These are phyloP conservation scores for Purpureocillium lavendulum DNA, from an alignment of 2,329 filamentous ascomycete genomes.

Conservation along the genomic window DNA sequence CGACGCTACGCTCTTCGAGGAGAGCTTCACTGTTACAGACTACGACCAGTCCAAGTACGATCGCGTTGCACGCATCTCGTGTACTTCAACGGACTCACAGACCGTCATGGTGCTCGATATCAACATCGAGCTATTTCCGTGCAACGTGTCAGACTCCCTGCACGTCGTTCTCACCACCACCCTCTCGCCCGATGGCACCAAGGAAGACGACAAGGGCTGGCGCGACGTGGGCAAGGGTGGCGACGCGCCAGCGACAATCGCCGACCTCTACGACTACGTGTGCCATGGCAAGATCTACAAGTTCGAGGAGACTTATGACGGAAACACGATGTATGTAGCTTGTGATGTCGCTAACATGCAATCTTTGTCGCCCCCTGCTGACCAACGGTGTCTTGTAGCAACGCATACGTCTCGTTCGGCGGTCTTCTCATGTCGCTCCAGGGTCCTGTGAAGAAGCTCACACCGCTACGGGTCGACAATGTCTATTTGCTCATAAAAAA, in stretches of 20 bases:
- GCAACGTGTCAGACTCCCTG: conserved; percentile 64
- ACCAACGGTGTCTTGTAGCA: conserved; percentile 41
- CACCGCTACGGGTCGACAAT: conserved; percentile 83
- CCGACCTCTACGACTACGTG: conserved; percentile 81
- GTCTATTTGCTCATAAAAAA: conserved; percentile 93
- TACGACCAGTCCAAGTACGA: conserved; percentile 88
- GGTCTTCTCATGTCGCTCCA: conserved; percentile 85
- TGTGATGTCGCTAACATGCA: not conserved
- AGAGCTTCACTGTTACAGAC: conserved; percentile 74
- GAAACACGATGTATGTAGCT: conserved; percentile 66
- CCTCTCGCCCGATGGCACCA: conserved; percentile 76
- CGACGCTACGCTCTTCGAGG: conserved; percentile 90
- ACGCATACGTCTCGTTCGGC: conserved; percentile 90
- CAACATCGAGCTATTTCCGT: conserved; percentile 86
- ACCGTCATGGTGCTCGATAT: conserved; percentile 82
- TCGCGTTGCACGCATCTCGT: conserved; percentile 79
- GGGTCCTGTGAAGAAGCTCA: conserved; percentile 93
- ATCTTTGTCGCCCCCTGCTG: not conserved
- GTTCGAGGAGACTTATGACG: conserved; percentile 72
- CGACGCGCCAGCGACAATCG: conserved; percentile 50
- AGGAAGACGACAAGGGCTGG: conserved; percentile 73
- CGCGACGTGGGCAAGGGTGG: conserved; percentile 56
- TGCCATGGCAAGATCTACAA: conserved; percentile 84
- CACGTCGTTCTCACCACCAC: conserved; percentile 79
- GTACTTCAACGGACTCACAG: conserved; percentile 64